Evolutionary conservation across 352 stramenopile species (phyloP).

Genomic region (Phytophthora pinifolia): DNA sequence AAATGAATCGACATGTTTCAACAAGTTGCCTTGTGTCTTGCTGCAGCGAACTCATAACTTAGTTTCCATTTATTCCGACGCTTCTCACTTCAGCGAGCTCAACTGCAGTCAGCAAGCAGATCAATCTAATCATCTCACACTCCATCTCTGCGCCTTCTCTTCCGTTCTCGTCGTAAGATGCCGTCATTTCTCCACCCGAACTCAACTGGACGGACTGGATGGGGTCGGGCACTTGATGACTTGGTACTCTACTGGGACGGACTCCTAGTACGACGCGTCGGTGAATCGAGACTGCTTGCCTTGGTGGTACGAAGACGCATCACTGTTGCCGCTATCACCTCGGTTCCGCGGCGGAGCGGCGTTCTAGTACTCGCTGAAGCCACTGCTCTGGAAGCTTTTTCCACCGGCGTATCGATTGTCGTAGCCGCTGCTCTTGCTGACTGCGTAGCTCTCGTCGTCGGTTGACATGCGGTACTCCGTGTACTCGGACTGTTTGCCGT

Average conservation of each 20-base stretch:
- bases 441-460: constrained; percentile 21
- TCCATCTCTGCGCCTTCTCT: constrained; percentile 17
- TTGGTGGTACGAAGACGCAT: constrained; percentile 36
- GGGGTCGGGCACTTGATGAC: constrained; percentile 2
- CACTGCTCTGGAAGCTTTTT: constrained; percentile 38
- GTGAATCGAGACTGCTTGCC: constrained; percentile 27
- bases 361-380: constrained; percentile 41
- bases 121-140: constrained; percentile 1
- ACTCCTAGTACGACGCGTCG: constrained; percentile 27
- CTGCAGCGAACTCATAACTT: constrained; percentile 44
- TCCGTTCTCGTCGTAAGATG: background rate
- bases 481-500: constrained; percentile 27
- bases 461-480: constrained; percentile 33
- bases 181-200: background rate
- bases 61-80: constrained; percentile 38
- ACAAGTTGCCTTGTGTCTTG: constrained; percentile 1
- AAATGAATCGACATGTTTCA: background rate
- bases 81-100: constrained; percentile 13
- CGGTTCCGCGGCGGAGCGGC: constrained; percentile 8
- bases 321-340: constrained; percentile 21
- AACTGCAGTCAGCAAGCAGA: background rate
- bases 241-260: constrained; percentile 12
- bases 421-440: constrained; percentile 27
- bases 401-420: constrained; percentile 15
- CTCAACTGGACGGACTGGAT: constrained; percentile 7